phyloP scores from a whole-genome alignment of 2,329 filamentous ascomycete genomes.

The Diplodia scrobiculata region DNA sequence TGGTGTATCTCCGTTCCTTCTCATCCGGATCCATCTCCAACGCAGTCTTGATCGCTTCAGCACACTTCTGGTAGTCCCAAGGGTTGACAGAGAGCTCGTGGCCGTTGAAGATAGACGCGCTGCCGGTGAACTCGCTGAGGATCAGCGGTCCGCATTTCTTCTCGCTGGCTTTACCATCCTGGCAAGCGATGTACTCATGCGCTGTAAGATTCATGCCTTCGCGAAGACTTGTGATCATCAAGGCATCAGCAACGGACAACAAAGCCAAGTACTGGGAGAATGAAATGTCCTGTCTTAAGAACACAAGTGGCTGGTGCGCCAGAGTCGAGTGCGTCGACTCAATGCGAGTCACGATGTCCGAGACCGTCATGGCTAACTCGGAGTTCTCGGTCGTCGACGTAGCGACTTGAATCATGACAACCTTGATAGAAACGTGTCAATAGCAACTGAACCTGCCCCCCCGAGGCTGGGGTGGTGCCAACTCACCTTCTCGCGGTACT shows the following conservation, averaged over 20 bases:
- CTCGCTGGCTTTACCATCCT: constrained; percentile 72
- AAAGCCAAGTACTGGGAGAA: constrained; percentile 92
- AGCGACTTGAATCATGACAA: constrained; percentile 91
- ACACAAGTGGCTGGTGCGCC: constrained; percentile 88
- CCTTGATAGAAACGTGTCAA: constrained; percentile 47
- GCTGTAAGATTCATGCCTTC: constrained; percentile 97
- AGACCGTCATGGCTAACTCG: constrained; percentile 83
- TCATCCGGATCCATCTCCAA: constrained; percentile 78
- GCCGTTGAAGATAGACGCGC: constrained; percentile 78
- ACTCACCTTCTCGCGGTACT: constrained; percentile 73
- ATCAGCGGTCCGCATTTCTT: constrained; percentile 89
- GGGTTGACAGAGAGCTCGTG: constrained; percentile 87
- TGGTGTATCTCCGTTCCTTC: constrained; percentile 72
- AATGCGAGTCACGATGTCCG: constrained; percentile 91
- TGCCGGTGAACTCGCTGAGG: constrained; percentile 92
- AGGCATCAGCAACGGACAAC: constrained; percentile 81
- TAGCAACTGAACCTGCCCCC: background rate
- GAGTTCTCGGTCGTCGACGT: constrained; percentile 85
- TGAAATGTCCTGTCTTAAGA: constrained; percentile 91
- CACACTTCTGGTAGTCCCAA: constrained; percentile 89
- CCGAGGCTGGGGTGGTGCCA: background rate
- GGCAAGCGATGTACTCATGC: constrained; percentile 91
- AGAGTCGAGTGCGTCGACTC: constrained; percentile 89
- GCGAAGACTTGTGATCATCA: constrained; percentile 93
- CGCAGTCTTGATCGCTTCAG: constrained; percentile 79